A percentile compares a stretch with the other conserved stretches of the same genome.
phyloP scores from a whole-genome alignment of 2,329 filamentous ascomycete species.

The Diaporthe citriasiana region DNA sequence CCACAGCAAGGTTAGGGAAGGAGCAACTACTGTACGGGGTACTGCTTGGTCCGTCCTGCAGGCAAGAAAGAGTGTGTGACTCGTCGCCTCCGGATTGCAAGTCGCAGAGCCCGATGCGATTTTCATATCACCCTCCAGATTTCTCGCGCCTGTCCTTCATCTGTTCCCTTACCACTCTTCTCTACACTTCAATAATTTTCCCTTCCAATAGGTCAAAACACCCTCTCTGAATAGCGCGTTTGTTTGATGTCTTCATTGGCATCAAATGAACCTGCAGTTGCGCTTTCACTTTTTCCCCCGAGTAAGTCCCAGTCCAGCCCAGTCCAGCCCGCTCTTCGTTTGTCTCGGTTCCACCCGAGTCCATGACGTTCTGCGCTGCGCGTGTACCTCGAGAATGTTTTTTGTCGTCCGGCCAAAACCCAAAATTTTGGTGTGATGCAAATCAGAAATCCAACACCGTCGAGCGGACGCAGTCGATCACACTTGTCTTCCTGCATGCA shows the following conservation, averaged over 20 bases:
- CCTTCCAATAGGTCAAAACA: constrained; percentile 39
- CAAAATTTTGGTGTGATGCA: neutral
- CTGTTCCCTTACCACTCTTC: neutral
- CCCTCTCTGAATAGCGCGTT: constrained; percentile 76
- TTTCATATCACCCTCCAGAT: constrained; percentile 40
- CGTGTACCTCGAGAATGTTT: constrained; percentile 27
- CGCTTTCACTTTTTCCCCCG: constrained; percentile 70
- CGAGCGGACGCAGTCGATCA: neutral
- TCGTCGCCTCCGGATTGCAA: constrained; percentile 26
- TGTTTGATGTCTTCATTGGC: constrained; percentile 87
- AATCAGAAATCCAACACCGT: neutral
- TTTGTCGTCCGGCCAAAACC: neutral
- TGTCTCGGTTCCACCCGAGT: constrained; percentile 44
- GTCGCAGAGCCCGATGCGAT: neutral
- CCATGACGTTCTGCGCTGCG: constrained; percentile 26
- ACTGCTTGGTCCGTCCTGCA: neutral
- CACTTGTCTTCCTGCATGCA: neutral
- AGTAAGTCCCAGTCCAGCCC: constrained; percentile 62
- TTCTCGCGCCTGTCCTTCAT: constrained; percentile 27
- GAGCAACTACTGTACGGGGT: neutral
- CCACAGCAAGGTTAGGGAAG: constrained; percentile 19
- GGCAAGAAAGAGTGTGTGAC: constrained; percentile 18
- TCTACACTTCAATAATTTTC: constrained; percentile 35
- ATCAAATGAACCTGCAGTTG: constrained; percentile 99
- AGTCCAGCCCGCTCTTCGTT: constrained; percentile 20